Percentiles rank a stretch among this genome's conserved stretches.
Evolutionary conservation across 805 yeast species (phyloP).

Genomic region (Naumovozyma baii): DNA sequence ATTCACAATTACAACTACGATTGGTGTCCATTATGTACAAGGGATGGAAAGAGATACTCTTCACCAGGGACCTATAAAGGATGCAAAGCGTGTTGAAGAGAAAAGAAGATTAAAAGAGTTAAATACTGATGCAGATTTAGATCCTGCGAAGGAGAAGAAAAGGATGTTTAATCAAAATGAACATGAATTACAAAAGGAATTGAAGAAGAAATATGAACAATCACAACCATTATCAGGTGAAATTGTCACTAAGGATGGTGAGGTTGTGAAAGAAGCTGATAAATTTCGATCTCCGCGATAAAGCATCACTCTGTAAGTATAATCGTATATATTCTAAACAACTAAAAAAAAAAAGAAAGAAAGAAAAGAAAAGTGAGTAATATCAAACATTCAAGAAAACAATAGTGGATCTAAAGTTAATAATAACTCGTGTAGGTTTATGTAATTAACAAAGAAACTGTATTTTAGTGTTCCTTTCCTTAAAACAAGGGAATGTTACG

Average conservation of each 20-base stretch:
- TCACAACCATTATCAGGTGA: conserved; percentile 58
- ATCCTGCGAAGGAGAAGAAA: conserved; percentile 34
- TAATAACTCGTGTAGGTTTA: no score
- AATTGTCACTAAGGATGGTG: conserved; percentile 35
- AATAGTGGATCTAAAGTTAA: no score
- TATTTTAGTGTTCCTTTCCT: no score
- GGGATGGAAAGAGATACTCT: conserved; percentile 59
- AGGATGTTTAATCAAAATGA: conserved; percentile 48
- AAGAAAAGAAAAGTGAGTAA: no score
- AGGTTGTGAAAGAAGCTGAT: conserved; percentile 4
- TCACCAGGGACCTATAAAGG: conserved; percentile 78
- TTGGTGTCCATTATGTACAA: conserved; percentile 64
- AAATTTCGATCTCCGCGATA: background rate
- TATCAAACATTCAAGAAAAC: no score
- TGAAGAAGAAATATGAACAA: conserved; percentile 46
- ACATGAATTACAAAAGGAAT: conserved; percentile 53
- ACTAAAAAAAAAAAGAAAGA: no score
- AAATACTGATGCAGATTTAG: conserved; percentile 6
- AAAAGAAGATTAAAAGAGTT: conserved; percentile 18
- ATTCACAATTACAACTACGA: conserved; percentile 48
- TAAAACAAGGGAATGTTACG: no score
- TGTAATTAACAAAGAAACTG: no score
- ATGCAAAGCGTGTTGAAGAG: conserved; percentile 53
- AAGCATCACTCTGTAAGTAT: background rate
- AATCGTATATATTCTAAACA: background rate